A percentile compares a stretch with the other conserved stretches of the same genome.
phyloP scores from a whole-genome alignment of 352 stramenopile genomes.

The Lagenidium giganteum region DNA sequence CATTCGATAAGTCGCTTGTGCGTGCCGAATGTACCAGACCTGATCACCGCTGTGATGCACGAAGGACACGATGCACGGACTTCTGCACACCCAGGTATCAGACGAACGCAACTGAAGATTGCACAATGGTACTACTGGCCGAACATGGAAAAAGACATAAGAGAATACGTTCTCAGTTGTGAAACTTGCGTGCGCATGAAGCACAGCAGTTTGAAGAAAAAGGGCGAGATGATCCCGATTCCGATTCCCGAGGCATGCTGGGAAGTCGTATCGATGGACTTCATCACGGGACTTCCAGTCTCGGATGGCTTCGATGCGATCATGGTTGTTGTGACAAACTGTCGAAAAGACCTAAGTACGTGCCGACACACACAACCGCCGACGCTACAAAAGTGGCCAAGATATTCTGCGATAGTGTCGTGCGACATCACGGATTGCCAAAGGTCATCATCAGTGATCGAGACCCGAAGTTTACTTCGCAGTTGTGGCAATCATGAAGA shows the following conservation, averaged over 20 bases:
- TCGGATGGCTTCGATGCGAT: constrained; percentile 12
- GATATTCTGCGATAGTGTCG: constrained; percentile 21
- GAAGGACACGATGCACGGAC: constrained; percentile 4
- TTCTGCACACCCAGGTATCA: constrained; percentile 5
- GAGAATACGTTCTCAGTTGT: constrained; percentile 11
- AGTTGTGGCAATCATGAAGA: constrained; percentile 20
- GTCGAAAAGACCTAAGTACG: constrained; percentile 11
- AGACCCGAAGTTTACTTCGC: constrained; percentile 15
- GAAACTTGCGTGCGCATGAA: constrained; percentile 7
- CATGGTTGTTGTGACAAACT: constrained; percentile 7
- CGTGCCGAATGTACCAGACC: too few relatives aligned
- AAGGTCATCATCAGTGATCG: constrained; percentile 13
- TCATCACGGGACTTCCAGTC: constrained; percentile 9
- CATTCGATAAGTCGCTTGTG: too few relatives aligned
- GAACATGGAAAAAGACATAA: constrained; percentile 4
- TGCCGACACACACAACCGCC: too few relatives aligned
- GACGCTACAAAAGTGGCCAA: too few relatives aligned
- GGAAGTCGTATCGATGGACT: constrained; percentile 14
- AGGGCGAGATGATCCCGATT: constrained; percentile 8
- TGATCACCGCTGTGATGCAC: background rate
- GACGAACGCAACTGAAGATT: background rate
- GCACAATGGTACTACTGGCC: constrained; percentile 10
- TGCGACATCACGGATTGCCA: constrained; percentile 14
- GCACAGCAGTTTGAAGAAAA: constrained; percentile 3
- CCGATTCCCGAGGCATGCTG: constrained; percentile 9